Evolutionary conservation across 148 eudicot species (phyloP), one percentile per base, ranked within the genome.

Genomic region (Heliamphora exappendiculata): DNA sequence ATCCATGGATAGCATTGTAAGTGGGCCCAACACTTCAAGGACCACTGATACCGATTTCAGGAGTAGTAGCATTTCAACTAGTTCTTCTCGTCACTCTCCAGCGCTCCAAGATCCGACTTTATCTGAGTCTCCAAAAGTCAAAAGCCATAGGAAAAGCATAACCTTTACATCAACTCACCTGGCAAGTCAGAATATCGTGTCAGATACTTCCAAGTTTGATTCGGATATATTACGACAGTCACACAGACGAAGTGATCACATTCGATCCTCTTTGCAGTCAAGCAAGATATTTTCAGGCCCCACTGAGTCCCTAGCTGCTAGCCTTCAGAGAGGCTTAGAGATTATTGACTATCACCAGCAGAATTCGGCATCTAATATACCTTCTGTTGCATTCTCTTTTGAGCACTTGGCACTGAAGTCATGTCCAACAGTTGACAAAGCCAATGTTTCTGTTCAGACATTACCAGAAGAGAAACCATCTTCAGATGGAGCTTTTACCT

Each of bases 41-140:
- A 76, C 57, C 24, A 31, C 74, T 65, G 82, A 81, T 70, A 66
- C 59, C 36, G 75, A 78, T 69, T 76, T 78, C 24, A 80, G 76
- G 74, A 82, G 81, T 73, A 87, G 79, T 79, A 87, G 82, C 84
- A 73, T 87, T 60, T 81, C 81, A 6, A 82, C 87, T 55, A 63
- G 78, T 74, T 70, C 87, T 62, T 67, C 78, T 34, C 83, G 70
- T 64, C 85, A 80, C 62, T 84, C 88, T 78, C 39, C 81, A 70
- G 81, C 81, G 36, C 86, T 95, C 22, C 86, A 85, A 85, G 96
- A 90, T 49, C 99, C 97, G 19, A 49, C 84, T 12, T 70, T 82
- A 22, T 91, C 99, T 1, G 97, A 95, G 75, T 95, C 99, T 49
- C 99, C 99, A 49, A 95, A 88, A 76, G 81, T 95, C 59, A 89